phyloP scores from a whole-genome alignment of 345 rosid species.

The Salix koriyanagi region DNA sequence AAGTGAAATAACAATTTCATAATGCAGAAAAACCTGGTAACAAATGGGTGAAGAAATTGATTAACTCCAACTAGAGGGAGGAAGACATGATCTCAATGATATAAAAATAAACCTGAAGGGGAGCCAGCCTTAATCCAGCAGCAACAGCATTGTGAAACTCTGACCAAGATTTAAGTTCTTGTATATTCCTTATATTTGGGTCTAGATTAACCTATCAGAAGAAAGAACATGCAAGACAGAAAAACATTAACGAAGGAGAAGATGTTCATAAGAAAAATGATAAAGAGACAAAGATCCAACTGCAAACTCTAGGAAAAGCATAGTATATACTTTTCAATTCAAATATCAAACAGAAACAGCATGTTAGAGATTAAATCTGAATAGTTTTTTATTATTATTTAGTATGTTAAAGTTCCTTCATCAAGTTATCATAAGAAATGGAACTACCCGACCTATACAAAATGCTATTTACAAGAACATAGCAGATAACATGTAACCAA shows the following conservation, averaged over 20 bases:
- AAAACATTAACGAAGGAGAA: not conserved
- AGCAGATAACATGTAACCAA: not conserved
- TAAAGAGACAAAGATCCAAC: not conserved
- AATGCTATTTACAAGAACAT: not conserved
- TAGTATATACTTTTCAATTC: no score
- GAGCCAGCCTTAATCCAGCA: conserved; percentile 89
- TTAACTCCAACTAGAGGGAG: not conserved
- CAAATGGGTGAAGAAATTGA: not conserved
- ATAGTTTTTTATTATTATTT: not conserved
- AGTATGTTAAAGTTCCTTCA: not conserved
- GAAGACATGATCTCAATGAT: conserved; percentile 12
- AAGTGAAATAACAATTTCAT: not conserved
- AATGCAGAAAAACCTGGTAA: not conserved
- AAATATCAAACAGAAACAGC: no score
- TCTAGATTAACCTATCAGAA: conserved; percentile 78
- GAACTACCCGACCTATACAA: not conserved
- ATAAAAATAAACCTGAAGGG: conserved; percentile 64
- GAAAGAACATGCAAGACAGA: not conserved
- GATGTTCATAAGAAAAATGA: not conserved
- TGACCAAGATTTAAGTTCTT: conserved; percentile 97
- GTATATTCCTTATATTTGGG: conserved; percentile 78
- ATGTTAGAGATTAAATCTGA: no score
- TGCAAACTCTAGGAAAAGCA: no score
- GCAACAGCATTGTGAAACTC: conserved; percentile 99
- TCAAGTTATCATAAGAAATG: not conserved